Conservation (phyloP, 2,329 filamentous ascomycete species). For the Rugonectria rugulosa region DNA sequence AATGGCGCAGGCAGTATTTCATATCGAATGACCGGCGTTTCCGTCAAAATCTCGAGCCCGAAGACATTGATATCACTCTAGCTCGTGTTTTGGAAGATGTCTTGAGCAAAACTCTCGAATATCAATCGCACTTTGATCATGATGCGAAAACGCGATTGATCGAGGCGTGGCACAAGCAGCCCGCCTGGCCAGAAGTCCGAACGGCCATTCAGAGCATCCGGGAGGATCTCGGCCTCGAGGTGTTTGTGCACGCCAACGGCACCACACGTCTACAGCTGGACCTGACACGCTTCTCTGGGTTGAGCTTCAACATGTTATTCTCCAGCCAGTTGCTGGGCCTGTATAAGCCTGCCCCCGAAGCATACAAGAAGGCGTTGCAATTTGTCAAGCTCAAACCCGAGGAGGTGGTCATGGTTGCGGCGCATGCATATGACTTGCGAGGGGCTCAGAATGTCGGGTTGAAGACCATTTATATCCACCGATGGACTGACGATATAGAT, state of each 20-base stretch:
- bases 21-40: conserved; percentile 51
- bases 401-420: conserved; percentile 61
- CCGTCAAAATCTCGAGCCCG: conserved; percentile 39
- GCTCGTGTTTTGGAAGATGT: conserved; percentile 48
- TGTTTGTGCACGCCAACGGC: conserved; percentile 63
- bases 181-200: conserved; percentile 59
- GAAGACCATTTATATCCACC: conserved; percentile 59
- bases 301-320: conserved; percentile 60
- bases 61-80: conserved; percentile 62
- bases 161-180: conserved; percentile 56
- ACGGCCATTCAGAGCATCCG: conserved; percentile 50
- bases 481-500: conserved; percentile 61
- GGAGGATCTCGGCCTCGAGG: conserved; percentile 46
- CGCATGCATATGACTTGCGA: conserved; percentile 61
- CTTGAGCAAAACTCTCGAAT: conserved; percentile 28
- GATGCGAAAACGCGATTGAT: conserved; percentile 38
- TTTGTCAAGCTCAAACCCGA: conserved; percentile 53
- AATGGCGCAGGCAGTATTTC: conserved; percentile 61
- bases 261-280: conserved; percentile 63
- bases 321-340: conserved; percentile 58
- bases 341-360: conserved; percentile 56
- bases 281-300: conserved; percentile 53
- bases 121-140: conserved; percentile 23
- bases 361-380: conserved; percentile 54
- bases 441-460: conserved; percentile 58